Base-by-base conservation (phyloP, 345 rosid species). In the Toxicodendron radicans region DNA sequence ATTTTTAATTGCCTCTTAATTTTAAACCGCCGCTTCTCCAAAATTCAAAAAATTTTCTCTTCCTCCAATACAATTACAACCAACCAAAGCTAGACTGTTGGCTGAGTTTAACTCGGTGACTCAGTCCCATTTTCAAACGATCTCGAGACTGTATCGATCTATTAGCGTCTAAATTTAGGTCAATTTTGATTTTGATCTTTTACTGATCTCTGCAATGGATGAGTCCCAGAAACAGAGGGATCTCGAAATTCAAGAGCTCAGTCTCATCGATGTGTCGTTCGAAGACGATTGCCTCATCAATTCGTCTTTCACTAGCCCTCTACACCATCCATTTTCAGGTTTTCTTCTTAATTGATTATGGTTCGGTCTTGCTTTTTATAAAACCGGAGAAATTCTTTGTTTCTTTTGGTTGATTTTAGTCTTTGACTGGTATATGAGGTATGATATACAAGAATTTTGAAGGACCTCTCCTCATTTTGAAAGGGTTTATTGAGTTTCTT, bases 231-330 rank as follows among this genome's bases (percentile, higher is more conserved):
- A 81, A 64, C 77, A 58, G 72, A 64, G 64, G 66, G 83, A 68
- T 70, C 77, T 85, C 35, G 76, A 78, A 41, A 77, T 82, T 64
- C 79, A 68, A 71, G 83, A 85, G 71, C 84, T 90, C 43, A 87
- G 90, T 76, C 90, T 95, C 72, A 87, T 95, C 63, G 98, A 95
- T 71, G 84, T 95, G 74, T 83, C 94, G 64, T 85, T 80, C 46
- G 99, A 93, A 79, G 96, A 93, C 70, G 99, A 95, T 76, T 87
- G 83, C 80, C 96, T 95, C 78, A 84, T 91, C 81, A 20, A 72
- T 78, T 73, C 90, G 3, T 80, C 92, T 43, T 60, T 83, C 20
- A 74, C 13, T 27, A 79, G 79, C 73, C 76, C 65, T 54, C 75
- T 53, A 53, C 69, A n/a, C 72, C 72, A 14, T 65, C 71, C 58